A percentile compares a stretch with the other conserved stretches of the same genome.
Evolutionary conservation across 441 rosid genomes (phyloP).

Genomic region (Erodium trifolium): DNA sequence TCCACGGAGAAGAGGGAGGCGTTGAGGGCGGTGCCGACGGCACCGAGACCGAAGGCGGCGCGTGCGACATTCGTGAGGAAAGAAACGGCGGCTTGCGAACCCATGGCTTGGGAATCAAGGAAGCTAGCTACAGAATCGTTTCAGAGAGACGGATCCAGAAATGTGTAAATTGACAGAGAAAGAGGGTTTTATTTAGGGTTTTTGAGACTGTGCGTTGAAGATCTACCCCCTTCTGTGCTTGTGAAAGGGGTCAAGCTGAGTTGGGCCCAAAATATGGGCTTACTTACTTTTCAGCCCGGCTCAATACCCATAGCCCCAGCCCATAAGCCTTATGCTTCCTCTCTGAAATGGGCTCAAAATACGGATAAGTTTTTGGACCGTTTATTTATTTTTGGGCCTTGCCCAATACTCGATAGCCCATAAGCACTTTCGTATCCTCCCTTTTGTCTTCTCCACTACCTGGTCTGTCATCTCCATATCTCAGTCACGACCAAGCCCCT

Average conservation of each 20-base stretch:
- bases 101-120: conserved; percentile 33
- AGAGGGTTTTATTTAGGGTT: background rate
- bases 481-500: too few relatives aligned
- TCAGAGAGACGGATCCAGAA: background rate
- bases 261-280: background rate
- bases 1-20: conserved; percentile 83
- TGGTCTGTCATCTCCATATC: too few relatives aligned
- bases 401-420: too few relatives aligned
- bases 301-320: background rate
- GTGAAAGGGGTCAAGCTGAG: background rate
- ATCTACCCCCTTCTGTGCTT: background rate
- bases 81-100: conserved; percentile 58
- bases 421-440: too few relatives aligned
- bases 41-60: conserved; percentile 33
- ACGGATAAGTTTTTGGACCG: too few relatives aligned
- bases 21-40: conserved; percentile 46
- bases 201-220: background rate
- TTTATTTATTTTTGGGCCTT: too few relatives aligned
- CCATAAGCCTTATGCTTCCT: too few relatives aligned
- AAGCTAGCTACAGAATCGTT: too few relatives aligned
- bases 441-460: too few relatives aligned
- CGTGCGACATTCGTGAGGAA: conserved; percentile 40
- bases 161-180: background rate
- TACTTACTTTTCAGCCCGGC: too few relatives aligned
- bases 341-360: too few relatives aligned